Conservation (phyloP, 2,329 filamentous ascomycete species). For the Xylaria multiplex region DNA sequence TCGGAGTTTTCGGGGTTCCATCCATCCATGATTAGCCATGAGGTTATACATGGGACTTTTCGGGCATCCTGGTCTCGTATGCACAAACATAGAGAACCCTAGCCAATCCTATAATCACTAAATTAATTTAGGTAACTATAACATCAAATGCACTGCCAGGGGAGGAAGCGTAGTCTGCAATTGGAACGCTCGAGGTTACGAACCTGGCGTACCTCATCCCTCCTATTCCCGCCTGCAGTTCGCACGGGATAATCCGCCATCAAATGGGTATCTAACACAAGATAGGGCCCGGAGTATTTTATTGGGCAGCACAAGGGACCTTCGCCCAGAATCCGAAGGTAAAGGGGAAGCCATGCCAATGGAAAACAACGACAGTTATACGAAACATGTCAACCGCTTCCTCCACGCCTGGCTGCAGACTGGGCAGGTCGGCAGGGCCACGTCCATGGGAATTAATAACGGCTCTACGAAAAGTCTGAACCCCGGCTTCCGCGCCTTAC, state of each 20-base stretch:
- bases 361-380: background rate
- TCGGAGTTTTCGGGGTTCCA: background rate
- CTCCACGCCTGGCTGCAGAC: too few species aligned
- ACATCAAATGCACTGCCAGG: background rate
- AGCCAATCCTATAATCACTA: background rate
- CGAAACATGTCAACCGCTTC: too few species aligned
- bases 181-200: slow-evolving; percentile 8
- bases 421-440: background rate
- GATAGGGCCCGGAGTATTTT: background rate
- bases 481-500: too few species aligned
- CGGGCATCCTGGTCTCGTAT: background rate
- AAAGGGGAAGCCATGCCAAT: background rate
- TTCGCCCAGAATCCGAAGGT: background rate
- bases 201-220: background rate
- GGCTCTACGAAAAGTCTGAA: too few species aligned
- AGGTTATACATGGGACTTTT: background rate
- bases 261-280: background rate
- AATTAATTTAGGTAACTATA: background rate
- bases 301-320: background rate
- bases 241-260: background rate
- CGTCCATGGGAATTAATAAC: background rate
- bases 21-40: background rate
- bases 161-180: background rate
- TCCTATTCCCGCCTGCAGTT: background rate
- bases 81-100: background rate